phyloP scores from a whole-genome alignment of 129 eudicot genomes.

The Glebionis coronaria region DNA sequence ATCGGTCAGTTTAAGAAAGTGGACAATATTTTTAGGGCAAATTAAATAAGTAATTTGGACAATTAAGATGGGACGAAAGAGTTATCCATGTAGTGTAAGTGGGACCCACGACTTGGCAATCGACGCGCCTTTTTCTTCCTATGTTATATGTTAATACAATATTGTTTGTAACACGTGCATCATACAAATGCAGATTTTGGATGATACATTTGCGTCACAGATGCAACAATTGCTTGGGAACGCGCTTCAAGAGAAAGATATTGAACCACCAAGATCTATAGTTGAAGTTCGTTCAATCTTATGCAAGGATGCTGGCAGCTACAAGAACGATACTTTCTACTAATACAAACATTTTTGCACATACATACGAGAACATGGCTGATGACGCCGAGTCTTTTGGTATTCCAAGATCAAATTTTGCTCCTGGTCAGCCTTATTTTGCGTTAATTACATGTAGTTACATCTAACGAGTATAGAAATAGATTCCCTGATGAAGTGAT shows the following conservation, averaged over 20 bases:
- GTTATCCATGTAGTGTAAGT: neutral
- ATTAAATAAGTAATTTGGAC: too few species aligned
- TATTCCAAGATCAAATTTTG: conserved; percentile 20
- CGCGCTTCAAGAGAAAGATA: conserved; percentile 61
- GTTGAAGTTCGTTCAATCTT: conserved; percentile 72
- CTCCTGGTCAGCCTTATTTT: neutral
- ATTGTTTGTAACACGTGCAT: neutral
- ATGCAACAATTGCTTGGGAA: conserved; percentile 77
- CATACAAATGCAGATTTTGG: conserved; percentile 49
- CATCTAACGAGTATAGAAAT: conserved; percentile 23
- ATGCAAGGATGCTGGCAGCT: conserved; percentile 56
- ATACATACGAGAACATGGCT: conserved; percentile 28
- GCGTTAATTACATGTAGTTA: conserved; percentile 10
- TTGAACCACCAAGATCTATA: conserved; percentile 68
- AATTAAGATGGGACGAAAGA: too few species aligned
- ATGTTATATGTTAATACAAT: neutral
- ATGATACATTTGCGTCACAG: conserved; percentile 75
- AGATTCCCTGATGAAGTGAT: conserved; percentile 4
- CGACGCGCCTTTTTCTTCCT: neutral
- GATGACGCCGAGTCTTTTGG: conserved; percentile 17
- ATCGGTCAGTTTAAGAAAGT: too few species aligned
- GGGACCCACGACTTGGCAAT: neutral
- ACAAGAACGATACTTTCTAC: conserved; percentile 56
- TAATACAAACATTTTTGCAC: conserved; percentile 40
- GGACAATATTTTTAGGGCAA: too few species aligned